A percentile compares a stretch with the other conserved stretches of the same genome.
phyloP scores from a whole-genome alignment of 1,139 yeast genomes.

The Saccharomyces pastorianus region DNA sequence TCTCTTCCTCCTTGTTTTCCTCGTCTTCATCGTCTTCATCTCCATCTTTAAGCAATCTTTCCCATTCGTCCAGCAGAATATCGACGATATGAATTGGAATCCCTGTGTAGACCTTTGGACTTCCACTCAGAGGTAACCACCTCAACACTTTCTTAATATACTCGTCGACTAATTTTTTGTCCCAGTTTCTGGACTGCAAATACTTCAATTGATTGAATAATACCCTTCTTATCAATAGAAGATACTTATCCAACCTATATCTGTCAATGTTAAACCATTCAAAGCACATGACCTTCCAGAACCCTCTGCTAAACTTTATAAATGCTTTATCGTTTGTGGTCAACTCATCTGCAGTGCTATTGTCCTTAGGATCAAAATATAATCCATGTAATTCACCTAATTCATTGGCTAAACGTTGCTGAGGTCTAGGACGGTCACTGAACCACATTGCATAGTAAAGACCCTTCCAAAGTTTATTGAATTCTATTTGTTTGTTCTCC shows the following conservation, averaged over 20 bases:
- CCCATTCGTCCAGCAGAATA: slow-evolving; percentile 77
- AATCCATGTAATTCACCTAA: slow-evolving; percentile 52
- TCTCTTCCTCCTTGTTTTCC: slow-evolving; percentile 30
- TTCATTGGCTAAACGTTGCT: slow-evolving; percentile 70
- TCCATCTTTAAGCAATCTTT: slow-evolving; percentile 48
- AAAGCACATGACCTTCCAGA: slow-evolving; percentile 69
- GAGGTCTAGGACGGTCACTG: slow-evolving; percentile 87
- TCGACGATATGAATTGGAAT: slow-evolving; percentile 82
- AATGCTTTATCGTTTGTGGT: slow-evolving; percentile 35
- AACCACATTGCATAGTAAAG: slow-evolving; percentile 92
- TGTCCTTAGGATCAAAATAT: slow-evolving; percentile 20
- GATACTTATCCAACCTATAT: slow-evolving; percentile 80
- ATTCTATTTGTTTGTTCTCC: slow-evolving; percentile 44
- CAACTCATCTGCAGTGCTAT: slow-evolving; percentile 13
- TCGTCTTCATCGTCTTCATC: slow-evolving; percentile 38
- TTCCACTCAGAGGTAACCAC: slow-evolving; percentile 53
- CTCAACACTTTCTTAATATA: slow-evolving; percentile 36
- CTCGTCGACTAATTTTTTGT: slow-evolving; percentile 38
- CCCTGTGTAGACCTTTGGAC: slow-evolving; percentile 57
- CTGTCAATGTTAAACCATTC: slow-evolving; percentile 86
- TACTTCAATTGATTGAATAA: slow-evolving; percentile 57
- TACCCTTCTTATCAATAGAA: slow-evolving; percentile 70
- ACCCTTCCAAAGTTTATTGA: slow-evolving; percentile 89
- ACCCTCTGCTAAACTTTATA: slow-evolving; percentile 55
- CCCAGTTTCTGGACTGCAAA: slow-evolving; percentile 52